Conservation (phyloP, 2,329 filamentous ascomycete species). For the Neopestalotiopsis sp. region DNA sequence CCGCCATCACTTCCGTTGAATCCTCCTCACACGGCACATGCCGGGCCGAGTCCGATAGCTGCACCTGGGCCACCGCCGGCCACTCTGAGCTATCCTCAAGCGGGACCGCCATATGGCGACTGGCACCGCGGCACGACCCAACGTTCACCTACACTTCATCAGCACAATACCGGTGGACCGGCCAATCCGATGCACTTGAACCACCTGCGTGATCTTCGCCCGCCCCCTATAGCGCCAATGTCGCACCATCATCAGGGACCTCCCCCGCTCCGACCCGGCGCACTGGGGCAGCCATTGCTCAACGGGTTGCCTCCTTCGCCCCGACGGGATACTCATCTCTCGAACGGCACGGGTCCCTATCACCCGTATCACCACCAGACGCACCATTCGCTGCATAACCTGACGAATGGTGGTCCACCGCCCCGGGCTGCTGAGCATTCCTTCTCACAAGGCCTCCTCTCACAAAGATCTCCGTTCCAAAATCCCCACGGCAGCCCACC, state of each 20-base stretch:
- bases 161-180: conserved; percentile 55
- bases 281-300: conserved; percentile 45
- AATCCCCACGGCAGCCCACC: conserved; percentile 53
- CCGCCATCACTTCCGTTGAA: conserved; percentile 33
- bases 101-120: conserved; percentile 46
- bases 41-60: conserved; percentile 39
- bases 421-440: conserved; percentile 51
- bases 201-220: conserved; percentile 52
- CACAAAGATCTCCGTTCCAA: conserved; percentile 48
- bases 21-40: conserved; percentile 24
- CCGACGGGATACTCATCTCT: conserved; percentile 48
- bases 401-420: conserved; percentile 47
- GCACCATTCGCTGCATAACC: conserved; percentile 35
- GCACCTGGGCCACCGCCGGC: conserved; percentile 41
- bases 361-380: conserved; percentile 40
- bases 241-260: conserved; percentile 46
- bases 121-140: conserved; percentile 59
- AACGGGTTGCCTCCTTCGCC: conserved; percentile 56
- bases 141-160: conserved; percentile 52
- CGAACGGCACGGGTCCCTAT: conserved; percentile 46
- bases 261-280: conserved; percentile 46
- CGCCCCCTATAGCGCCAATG: conserved; percentile 51
- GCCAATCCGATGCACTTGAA: conserved; percentile 36
- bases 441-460: conserved; percentile 50
- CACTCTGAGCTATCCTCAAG: conserved; percentile 45